phyloP scores from a whole-genome alignment of 2,329 filamentous ascomycete genomes.

The Alternaria arbusti region DNA sequence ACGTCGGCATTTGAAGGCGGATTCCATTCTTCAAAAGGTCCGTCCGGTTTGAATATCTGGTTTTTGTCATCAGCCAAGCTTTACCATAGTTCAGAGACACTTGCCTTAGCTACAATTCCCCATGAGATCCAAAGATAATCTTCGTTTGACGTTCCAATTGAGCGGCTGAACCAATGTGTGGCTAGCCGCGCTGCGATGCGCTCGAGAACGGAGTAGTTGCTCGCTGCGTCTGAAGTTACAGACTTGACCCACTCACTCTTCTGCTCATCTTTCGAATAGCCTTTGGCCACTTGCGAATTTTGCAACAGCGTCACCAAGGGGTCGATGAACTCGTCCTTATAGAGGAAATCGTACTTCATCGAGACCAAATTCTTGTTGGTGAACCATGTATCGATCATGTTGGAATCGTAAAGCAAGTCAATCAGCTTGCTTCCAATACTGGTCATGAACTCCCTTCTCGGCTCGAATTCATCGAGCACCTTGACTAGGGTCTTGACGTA shows the following conservation, averaged over 20 bases:
- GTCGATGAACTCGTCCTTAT: slow-evolving; percentile 1
- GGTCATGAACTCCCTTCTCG: neutral
- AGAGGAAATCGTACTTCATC: slow-evolving; percentile 2
- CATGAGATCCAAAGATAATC: neutral
- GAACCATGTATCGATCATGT: neutral
- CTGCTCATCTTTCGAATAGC: slow-evolving; percentile 5
- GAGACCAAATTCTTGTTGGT: neutral
- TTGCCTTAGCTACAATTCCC: neutral
- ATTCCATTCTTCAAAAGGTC: neutral
- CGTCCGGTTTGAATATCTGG: neutral
- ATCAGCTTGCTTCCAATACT: neutral
- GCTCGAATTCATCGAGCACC: neutral
- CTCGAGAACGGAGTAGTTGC: slow-evolving; percentile 4
- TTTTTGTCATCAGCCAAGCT: neutral
- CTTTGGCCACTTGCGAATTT: slow-evolving; percentile 15
- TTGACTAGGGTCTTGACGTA: neutral
- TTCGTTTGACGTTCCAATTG: neutral
- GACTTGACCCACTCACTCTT: slow-evolving; percentile 12
- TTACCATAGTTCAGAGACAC: neutral
- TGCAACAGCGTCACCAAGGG: slow-evolving; percentile 8
- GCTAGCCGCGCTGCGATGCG: neutral
- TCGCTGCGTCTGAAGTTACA: neutral
- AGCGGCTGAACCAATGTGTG: slow-evolving; percentile 1
- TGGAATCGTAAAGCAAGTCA: neutral
- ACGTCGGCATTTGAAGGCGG: neutral